These are phyloP conservation scores for Botrytis fragariae DNA, from an alignment of 2,329 filamentous ascomycete species.

Conservation along the genomic window DNA sequence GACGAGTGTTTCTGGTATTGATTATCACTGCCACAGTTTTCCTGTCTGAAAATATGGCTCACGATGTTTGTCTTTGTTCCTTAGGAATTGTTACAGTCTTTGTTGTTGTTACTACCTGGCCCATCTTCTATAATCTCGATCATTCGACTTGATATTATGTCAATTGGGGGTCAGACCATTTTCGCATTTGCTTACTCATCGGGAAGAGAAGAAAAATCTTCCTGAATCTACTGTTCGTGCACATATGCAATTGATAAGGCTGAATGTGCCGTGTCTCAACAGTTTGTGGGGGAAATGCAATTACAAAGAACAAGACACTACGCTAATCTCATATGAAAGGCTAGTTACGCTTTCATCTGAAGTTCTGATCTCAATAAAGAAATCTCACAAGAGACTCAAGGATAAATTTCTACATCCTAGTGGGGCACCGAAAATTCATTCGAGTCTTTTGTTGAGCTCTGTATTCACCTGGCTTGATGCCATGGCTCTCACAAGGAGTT, in stretches of 20 bases:
- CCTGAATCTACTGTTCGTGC: background rate
- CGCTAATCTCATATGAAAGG: background rate
- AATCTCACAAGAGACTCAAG: background rate
- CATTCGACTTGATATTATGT: background rate
- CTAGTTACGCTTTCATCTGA: background rate
- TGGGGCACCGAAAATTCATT: background rate
- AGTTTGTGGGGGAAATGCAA: background rate
- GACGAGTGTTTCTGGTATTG: background rate
- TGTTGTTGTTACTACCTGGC: background rate
- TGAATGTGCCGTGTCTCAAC: background rate
- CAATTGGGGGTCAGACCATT: background rate
- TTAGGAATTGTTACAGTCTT: background rate
- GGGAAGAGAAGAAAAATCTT: too few relatives aligned
- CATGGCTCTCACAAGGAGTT: background rate
- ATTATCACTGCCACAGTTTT: background rate
- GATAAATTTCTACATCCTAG: background rate
- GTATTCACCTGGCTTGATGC: background rate
- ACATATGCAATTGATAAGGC: background rate
- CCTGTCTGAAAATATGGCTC: background rate
- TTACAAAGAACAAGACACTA: background rate
- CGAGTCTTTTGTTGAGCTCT: background rate
- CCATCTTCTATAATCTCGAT: background rate
- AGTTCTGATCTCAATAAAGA: background rate
- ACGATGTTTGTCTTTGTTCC: background rate
- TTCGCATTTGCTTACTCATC: background rate